Evolutionary conservation across 306 rosid species (phyloP).

Genomic region (Dalbergia cochinchinensis): DNA sequence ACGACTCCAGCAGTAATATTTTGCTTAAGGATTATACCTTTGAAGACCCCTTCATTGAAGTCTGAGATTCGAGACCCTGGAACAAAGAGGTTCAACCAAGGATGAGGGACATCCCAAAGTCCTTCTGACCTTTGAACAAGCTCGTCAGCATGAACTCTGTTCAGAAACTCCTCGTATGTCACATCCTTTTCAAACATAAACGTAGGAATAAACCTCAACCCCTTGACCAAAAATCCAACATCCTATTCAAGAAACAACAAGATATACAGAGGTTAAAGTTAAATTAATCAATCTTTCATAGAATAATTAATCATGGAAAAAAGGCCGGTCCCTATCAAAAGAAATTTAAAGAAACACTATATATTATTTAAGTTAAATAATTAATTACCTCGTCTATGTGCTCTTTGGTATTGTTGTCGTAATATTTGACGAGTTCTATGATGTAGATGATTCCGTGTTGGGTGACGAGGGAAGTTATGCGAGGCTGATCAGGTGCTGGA

Average conservation of each 20-base stretch:
- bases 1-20: slow-evolving; percentile 58
- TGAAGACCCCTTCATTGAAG: slow-evolving; percentile 69
- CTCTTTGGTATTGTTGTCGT: slow-evolving; percentile 45
- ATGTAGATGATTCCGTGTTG: slow-evolving; percentile 64
- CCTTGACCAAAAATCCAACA: slow-evolving; percentile 45
- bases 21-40: slow-evolving; percentile 65
- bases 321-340: background rate
- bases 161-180: slow-evolving; percentile 65
- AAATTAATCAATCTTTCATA: too few relatives aligned
- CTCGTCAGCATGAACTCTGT: slow-evolving; percentile 72
- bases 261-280: too few relatives aligned
- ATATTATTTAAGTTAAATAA: slow-evolving; percentile 31
- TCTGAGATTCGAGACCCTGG: slow-evolving; percentile 72
- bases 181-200: slow-evolving; percentile 67
- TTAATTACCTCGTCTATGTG: slow-evolving; percentile 58
- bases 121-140: slow-evolving; percentile 57
- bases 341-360: background rate
- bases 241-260: slow-evolving; percentile 47
- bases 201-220: slow-evolving; percentile 55
- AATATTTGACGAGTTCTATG: slow-evolving; percentile 71
- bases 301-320: background rate
- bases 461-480: slow-evolving; percentile 60
- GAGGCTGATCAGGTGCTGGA: slow-evolving; percentile 58
- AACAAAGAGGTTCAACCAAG: slow-evolving; percentile 85
- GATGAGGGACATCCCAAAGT: slow-evolving; percentile 85